A percentile compares a stretch with the other conserved stretches of the same genome.
These are phyloP conservation scores for Arachis hypogaea DNA, from an alignment of 306 rosid genomes.

Conservation along the genomic window DNA sequence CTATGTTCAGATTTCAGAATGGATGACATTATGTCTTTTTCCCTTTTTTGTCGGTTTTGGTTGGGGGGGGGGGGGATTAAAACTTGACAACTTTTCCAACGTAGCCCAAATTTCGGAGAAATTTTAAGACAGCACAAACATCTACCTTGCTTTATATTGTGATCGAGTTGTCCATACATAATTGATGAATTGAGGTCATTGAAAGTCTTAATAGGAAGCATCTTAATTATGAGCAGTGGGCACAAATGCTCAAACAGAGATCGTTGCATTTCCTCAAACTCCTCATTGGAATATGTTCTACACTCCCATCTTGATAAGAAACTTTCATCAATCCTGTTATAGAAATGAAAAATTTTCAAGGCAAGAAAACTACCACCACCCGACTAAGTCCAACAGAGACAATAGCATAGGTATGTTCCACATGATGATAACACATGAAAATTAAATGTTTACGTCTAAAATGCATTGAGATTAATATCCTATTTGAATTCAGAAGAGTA, in stretches of 20 bases:
- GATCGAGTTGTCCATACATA: conserved; percentile 64
- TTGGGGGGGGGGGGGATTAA: not conserved
- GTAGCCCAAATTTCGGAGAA: conserved; percentile 20
- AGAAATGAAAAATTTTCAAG: conserved; percentile 29
- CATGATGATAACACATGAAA: conserved; percentile 6
- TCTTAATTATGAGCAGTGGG: conserved; percentile 81
- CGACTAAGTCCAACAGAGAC: conserved; percentile 23
- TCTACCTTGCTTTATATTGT: conserved; percentile 53
- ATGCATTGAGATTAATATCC: conserved; percentile 11
- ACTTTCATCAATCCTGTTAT: conserved; percentile 62
- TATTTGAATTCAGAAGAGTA: not conserved
- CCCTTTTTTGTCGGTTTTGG: too few relatives aligned
- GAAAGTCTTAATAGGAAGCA: conserved; percentile 86
- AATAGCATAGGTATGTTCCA: conserved; percentile 2
- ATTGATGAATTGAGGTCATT: conserved; percentile 61
- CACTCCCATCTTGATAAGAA: conserved; percentile 56
- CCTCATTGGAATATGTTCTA: conserved; percentile 53
- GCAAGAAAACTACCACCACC: conserved; percentile 31
- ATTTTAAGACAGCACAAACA: conserved; percentile 25
- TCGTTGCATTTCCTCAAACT: conserved; percentile 61
- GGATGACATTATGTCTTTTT: not conserved
- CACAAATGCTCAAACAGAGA: conserved; percentile 83
- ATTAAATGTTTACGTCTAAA: not conserved
- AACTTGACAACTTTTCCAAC: conserved; percentile 3
- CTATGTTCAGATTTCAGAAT: conserved; percentile 10